These are phyloP conservation scores for Mortierella sp. DNA, from an alignment of 371 early-diverging fungal genomes.

Conservation along the genomic window DNA sequence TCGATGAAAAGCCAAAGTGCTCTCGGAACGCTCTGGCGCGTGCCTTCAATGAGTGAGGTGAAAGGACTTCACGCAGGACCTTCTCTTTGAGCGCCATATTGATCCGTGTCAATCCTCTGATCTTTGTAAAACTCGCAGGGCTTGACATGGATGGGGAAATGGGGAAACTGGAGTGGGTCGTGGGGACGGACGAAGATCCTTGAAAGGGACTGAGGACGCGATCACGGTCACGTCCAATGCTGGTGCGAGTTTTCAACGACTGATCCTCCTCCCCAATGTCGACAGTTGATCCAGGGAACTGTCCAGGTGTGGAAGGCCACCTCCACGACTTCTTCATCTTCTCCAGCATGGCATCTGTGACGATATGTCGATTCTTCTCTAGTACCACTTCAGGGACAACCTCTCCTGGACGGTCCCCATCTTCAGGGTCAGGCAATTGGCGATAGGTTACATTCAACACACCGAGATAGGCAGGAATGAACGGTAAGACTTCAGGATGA, in stretches of 20 bases:
- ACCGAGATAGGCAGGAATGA: constrained; percentile 92
- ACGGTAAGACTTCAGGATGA: constrained; percentile 85
- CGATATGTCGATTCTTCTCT: constrained; percentile 82
- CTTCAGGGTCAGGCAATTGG: constrained; percentile 50
- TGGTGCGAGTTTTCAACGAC: constrained; percentile 25
- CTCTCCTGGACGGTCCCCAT: constrained; percentile 43
- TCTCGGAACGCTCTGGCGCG: constrained; percentile 55
- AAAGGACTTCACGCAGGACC: constrained; percentile 81
- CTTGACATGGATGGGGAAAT: constrained; percentile 32
- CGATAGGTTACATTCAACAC: constrained; percentile 92
- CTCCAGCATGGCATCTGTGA: constrained; percentile 72
- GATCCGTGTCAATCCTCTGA: constrained; percentile 54
- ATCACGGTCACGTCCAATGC: constrained; percentile 14
- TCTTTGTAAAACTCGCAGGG: constrained; percentile 28
- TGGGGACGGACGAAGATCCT: constrained; percentile 38
- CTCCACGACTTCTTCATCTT: constrained; percentile 55
- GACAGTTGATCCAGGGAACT: constrained; percentile 50
- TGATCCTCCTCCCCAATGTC: constrained; percentile 51
- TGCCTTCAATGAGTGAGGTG: constrained; percentile 72
- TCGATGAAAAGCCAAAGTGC: constrained; percentile 36
- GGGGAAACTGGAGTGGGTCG: constrained; percentile 42
- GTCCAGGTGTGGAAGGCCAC: constrained; percentile 54
- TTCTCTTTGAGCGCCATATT: constrained; percentile 71
- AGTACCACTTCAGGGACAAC: constrained; percentile 76
- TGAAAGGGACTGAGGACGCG: constrained; percentile 8